These are phyloP conservation scores for Polyporus arcularius DNA, from an alignment of 768 basidiomycete genomes.

Conservation along the genomic window DNA sequence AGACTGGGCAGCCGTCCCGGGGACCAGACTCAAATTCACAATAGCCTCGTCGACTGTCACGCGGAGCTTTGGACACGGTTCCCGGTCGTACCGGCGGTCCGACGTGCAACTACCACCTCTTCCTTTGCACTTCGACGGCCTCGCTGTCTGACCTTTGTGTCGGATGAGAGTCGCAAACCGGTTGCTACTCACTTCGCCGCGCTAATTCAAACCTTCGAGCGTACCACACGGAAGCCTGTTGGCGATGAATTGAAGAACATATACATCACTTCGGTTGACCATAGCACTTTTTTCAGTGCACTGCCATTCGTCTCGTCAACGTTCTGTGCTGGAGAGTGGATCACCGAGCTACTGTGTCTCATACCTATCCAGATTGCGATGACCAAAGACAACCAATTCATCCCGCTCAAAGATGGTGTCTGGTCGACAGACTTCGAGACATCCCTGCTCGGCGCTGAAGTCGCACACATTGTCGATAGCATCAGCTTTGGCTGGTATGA, in stretches of 20 bases:
- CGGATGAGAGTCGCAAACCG: slow-evolving; percentile 35
- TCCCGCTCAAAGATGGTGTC: slow-evolving; percentile 62
- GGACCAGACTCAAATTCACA: slow-evolving; percentile 37
- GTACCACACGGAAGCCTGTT: slow-evolving; percentile 52
- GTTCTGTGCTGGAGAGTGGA: slow-evolving; percentile 58
- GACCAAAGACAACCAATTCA: slow-evolving; percentile 58
- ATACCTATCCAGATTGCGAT: slow-evolving; percentile 68
- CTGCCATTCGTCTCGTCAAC: slow-evolving; percentile 32
- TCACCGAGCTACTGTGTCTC: slow-evolving; percentile 59
- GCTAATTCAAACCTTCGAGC: slow-evolving; percentile 49
- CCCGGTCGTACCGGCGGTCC: slow-evolving; percentile 55
- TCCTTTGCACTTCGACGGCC: slow-evolving; percentile 34
- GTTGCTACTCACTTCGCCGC: slow-evolving; percentile 47
- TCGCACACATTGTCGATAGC: slow-evolving; percentile 53
- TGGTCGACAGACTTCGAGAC: slow-evolving; percentile 51
- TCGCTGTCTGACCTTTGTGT: slow-evolving; percentile 46
- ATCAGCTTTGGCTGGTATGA: slow-evolving; percentile 68
- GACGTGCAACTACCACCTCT: slow-evolving; percentile 43
- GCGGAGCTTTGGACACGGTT: slow-evolving; percentile 62
- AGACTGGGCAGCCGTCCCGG: slow-evolving; percentile 20
- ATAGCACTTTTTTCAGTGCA: slow-evolving; percentile 26
- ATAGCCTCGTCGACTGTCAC: slow-evolving; percentile 55
- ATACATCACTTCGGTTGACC: slow-evolving; percentile 34
- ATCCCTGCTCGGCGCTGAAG: slow-evolving; percentile 57
- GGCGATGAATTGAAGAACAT: slow-evolving; percentile 44